Percentiles rank a stretch among this genome's conserved stretches.
phyloP scores from a whole-genome alignment of 306 rosid species.

The Mimosa pudica region DNA sequence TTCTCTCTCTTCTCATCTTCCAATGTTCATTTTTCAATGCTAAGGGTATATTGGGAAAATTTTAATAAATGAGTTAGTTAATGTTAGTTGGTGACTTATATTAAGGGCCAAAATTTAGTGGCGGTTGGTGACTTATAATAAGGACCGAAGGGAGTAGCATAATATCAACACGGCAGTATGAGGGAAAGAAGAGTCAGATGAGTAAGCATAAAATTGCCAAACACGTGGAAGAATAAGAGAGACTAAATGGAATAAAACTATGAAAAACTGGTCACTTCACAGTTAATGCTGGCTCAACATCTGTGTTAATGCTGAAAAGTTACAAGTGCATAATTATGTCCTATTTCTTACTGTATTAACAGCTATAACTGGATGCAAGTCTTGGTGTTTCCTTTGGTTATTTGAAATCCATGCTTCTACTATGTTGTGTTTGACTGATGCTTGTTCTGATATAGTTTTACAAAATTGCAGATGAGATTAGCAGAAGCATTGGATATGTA shows the following conservation, averaged over 20 bases:
- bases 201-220: background rate
- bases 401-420: constrained; percentile 16
- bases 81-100: no score
- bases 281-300: constrained; percentile 4
- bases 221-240: constrained; percentile 10
- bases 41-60: no score
- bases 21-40: no score
- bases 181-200: background rate
- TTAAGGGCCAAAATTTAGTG: no score
- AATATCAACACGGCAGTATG: constrained; percentile 1
- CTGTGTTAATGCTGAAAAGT: background rate
- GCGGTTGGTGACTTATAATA: no score
- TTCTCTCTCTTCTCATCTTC: no score
- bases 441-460: constrained; percentile 22
- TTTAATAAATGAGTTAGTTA: no score
- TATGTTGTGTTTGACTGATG: constrained; percentile 21
- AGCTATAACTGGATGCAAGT: constrained; percentile 10
- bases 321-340: constrained; percentile 8
- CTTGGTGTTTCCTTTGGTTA: constrained; percentile 12
- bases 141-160: background rate
- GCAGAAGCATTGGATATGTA: constrained; percentile 76
- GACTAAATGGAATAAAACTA: constrained; percentile 9
- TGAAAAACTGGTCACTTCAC: background rate
- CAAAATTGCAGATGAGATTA: constrained; percentile 70
- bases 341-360: constrained; percentile 14